Base-by-base conservation (phyloP, 2,329 filamentous ascomycete genomes). In the Neonectria punicea region DNA sequence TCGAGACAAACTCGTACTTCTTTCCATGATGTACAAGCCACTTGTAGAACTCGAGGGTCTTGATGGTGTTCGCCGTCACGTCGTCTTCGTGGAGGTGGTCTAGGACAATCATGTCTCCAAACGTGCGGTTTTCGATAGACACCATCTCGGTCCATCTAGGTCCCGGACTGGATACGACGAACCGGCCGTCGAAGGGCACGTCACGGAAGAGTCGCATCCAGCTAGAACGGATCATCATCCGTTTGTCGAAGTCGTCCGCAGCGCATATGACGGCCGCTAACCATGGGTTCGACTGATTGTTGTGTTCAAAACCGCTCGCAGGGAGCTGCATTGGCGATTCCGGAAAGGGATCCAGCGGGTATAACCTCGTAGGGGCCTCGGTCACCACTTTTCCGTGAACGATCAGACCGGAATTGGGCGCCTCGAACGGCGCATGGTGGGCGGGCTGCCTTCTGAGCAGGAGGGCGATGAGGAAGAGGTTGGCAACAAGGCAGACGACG, bases 81-180 rank as follows among this genome's bases (percentile, higher is more conserved):
- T 75, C 73, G 54, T 76, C 71, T 65, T 78, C 77, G 13, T 67
- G 65, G 3, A 78, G 58, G 49, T 76, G 69, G n/a, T 78, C 74
- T 5, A 78, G 76, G 2, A 79, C 72, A 63, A 78, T 76, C 41
- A 79, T 71, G 58, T 78, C 76, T 14, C 77, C 77, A 66, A 73
- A 77, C 2, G 76, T 78, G 30, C 67, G 68, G 55, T 78, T 78
- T 65, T 79, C 76, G 25, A 62, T 69, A 3, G 65, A 62, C n/a
- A 78, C 65, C 1, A 69, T 63, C 8, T 74, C 67, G 2, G 58
- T 71, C 76, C 75, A 77, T 8, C 53, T 62, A 4, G 69, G 61
- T 0, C 72, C 73, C 1, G 77, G 77, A 50, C 78, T 78, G 0
- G 75, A 70, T 3, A 79, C 69, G 10, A 79, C 75, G 57, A 79